Percentiles rank a stretch among this genome's conserved stretches.
phyloP scores from a whole-genome alignment of 2,329 filamentous ascomycete species.

The Phaeosphaeria sp. region DNA sequence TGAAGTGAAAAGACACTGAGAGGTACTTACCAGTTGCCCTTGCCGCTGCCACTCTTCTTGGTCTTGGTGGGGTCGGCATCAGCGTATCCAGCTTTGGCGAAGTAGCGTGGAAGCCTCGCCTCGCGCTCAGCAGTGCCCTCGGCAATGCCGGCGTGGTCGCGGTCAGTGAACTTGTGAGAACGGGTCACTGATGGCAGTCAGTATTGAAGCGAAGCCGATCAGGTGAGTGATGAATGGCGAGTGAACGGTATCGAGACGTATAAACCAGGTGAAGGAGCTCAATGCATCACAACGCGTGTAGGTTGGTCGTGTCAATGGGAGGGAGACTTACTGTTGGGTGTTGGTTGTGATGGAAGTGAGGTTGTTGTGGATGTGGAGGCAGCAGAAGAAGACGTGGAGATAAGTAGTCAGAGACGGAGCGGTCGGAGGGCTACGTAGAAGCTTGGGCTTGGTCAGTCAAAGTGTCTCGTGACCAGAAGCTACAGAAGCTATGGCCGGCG shows the following conservation, averaged over 20 bases:
- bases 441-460: constrained; percentile 42
- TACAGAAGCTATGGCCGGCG: constrained; percentile 38
- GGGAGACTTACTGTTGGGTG: constrained; percentile 40
- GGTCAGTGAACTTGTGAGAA: constrained; percentile 94
- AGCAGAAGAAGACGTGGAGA: constrained; percentile 25
- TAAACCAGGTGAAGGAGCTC: constrained; percentile 4
- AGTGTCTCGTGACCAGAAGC: constrained; percentile 46
- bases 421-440: constrained; percentile 28
- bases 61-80: constrained; percentile 88
- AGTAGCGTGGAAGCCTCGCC: constrained; percentile 87
- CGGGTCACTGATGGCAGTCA: constrained; percentile 78
- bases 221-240: neutral
- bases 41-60: constrained; percentile 95
- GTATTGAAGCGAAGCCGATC: constrained; percentile 4
- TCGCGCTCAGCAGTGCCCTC: constrained; percentile 74
- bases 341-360: constrained; percentile 12
- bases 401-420: constrained; percentile 38
- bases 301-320: neutral
- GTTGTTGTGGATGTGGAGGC: constrained; percentile 20
- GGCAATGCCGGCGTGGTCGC: constrained; percentile 81
- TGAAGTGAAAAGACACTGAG: constrained; percentile 1
- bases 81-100: constrained; percentile 83
- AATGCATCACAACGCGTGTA: constrained; percentile 6
- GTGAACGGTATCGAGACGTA: constrained; percentile 1
- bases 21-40: constrained; percentile 86